Conservation (phyloP, 164 flowering plant species). For the Vitis amurensis region DNA sequence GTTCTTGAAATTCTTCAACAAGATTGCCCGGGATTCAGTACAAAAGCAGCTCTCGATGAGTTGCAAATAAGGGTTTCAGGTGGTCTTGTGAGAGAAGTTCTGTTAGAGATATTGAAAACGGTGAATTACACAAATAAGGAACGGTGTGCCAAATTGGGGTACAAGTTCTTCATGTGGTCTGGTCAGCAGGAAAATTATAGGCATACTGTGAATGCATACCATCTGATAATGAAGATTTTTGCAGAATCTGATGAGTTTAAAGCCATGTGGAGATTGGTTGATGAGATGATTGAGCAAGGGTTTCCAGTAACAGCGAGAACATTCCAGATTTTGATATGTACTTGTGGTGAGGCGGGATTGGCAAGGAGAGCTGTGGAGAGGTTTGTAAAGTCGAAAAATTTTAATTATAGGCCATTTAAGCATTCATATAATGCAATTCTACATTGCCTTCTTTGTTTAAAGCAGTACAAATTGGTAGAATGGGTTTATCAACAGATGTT, state of each 20-base stretch:
- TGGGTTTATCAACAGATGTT: conserved; percentile 87
- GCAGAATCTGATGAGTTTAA: conserved; percentile 69
- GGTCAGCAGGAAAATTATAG: conserved; percentile 53
- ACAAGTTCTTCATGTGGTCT: conserved; percentile 83
- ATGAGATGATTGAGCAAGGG: conserved; percentile 85
- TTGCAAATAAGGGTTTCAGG: conserved; percentile 51
- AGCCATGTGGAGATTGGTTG: conserved; percentile 81
- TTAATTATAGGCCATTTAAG: conserved; percentile 73
- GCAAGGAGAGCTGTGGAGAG: conserved; percentile 72
- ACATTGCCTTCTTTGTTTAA: conserved; percentile 50
- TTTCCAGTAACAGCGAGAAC: conserved; percentile 67
- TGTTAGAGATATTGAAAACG: conserved; percentile 49
- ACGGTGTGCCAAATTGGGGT: conserved; percentile 65
- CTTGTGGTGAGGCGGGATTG: conserved; percentile 75
- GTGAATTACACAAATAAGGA: conserved; percentile 38
- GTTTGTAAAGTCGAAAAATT: conserved; percentile 71
- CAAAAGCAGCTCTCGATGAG: conserved; percentile 48
- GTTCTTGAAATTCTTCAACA: conserved; percentile 56
- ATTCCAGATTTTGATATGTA: conserved; percentile 75
- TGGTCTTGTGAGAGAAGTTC: conserved; percentile 67
- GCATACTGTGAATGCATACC: conserved; percentile 66
- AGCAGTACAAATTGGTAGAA: conserved; percentile 74
- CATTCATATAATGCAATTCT: conserved; percentile 83
- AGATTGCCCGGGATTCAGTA: conserved; percentile 78
- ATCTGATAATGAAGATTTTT: conserved; percentile 76